A percentile compares a stretch with the other conserved stretches of the same genome.
phyloP scores from a whole-genome alignment of 169 alveolate species.

The Neospora caninum region DNA sequence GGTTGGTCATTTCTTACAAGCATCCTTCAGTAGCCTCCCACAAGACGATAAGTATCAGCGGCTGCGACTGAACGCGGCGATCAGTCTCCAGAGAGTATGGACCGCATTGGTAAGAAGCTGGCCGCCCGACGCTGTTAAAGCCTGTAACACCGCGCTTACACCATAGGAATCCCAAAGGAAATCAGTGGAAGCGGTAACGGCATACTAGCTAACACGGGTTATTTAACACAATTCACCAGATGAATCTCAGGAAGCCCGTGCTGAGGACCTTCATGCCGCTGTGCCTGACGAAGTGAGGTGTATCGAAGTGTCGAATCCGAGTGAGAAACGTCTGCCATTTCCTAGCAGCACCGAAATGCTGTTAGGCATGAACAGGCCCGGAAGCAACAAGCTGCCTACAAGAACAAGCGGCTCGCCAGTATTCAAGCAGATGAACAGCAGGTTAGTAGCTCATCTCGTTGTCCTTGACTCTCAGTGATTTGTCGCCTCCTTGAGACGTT shows the following conservation, averaged over 20 bases:
- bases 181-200: neutral
- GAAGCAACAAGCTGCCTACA: neutral
- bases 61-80: neutral
- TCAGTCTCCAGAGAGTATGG: neutral
- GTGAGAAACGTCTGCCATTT: neutral
- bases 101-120: neutral
- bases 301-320: neutral
- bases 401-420: neutral
- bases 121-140: neutral
- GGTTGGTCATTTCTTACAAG: neutral
- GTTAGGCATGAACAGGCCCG: slow-evolving; percentile 2
- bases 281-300: neutral
- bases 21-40: neutral
- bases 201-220: neutral
- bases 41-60: neutral
- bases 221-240: neutral
- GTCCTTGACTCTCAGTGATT: neutral
- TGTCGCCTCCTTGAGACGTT: neutral
- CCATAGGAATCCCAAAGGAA: neutral
- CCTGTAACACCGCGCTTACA: neutral
- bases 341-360: neutral
- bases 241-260: slow-evolving; percentile 1
- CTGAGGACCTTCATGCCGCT: slow-evolving; percentile 9
- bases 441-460: neutral
- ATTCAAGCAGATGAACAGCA: neutral